These are phyloP conservation scores for Komagataella mondaviorum DNA, from an alignment of 805 yeast species.

Conservation along the genomic window DNA sequence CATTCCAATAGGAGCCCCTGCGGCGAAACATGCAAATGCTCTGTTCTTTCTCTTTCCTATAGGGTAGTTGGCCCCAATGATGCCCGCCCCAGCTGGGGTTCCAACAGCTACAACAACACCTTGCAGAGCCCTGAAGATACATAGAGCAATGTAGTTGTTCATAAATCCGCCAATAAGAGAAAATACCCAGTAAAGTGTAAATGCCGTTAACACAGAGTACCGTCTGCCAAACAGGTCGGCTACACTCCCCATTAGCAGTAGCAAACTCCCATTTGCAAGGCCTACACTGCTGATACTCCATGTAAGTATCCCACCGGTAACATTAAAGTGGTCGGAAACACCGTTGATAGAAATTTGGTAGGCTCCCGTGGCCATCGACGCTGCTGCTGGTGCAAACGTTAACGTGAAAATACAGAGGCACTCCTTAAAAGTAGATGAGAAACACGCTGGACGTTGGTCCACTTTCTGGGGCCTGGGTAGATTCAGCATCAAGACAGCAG, in stretches of 20 bases:
- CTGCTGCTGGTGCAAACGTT: constrained; percentile 19
- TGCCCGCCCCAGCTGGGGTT: constrained; percentile 28
- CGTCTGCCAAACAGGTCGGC: constrained; percentile 25
- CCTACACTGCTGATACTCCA: constrained; percentile 24
- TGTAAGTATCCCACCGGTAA: constrained; percentile 21
- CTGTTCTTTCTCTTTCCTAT: constrained; percentile 21
- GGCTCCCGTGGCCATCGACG: constrained; percentile 18
- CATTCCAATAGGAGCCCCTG: constrained; percentile 29
- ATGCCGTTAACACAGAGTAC: constrained; percentile 10
- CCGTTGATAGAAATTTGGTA: constrained; percentile 18
- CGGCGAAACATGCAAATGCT: constrained; percentile 21
- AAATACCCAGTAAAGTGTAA: constrained; percentile 9
- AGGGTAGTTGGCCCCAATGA: constrained; percentile 20
- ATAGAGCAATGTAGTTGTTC: constrained; percentile 17
- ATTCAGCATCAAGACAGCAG: background rate
- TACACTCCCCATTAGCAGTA: constrained; percentile 22
- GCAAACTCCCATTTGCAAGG: constrained; percentile 21
- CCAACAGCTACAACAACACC: constrained; percentile 23
- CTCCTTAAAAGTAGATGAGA: constrained; percentile 17
- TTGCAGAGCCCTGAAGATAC: constrained; percentile 22
- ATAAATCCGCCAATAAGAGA: constrained; percentile 18
- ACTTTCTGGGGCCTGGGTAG: background rate
- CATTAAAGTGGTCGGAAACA: constrained; percentile 15
- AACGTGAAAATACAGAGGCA: constrained; percentile 14
- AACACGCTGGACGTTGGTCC: constrained; percentile 14